These are phyloP conservation scores for Selaginella moellendorffii DNA, from an alignment of 75 land plant species.

Conservation along the genomic window DNA sequence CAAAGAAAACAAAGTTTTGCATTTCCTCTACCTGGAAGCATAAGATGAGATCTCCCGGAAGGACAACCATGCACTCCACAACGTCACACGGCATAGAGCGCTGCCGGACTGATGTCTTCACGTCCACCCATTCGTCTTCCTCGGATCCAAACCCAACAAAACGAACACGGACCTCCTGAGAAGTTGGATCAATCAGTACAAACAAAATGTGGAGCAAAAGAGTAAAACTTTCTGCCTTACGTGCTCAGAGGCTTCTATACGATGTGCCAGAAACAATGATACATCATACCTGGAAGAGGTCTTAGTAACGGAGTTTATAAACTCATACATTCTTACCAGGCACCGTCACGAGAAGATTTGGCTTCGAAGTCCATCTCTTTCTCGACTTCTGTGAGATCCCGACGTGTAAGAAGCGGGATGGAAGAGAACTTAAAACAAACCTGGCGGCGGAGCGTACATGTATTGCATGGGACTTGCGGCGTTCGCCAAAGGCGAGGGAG, in stretches of 20 bases:
- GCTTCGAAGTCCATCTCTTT: conserved; percentile 5
- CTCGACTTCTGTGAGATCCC: background rate
- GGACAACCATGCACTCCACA: conserved; percentile 50
- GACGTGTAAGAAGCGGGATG: no score
- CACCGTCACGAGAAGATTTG: conserved; percentile 3
- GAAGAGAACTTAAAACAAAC: no score
- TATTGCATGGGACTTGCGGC: background rate
- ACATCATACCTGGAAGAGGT: conserved; percentile 1
- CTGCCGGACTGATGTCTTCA: conserved; percentile 46
- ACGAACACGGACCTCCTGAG: conserved; percentile 68
- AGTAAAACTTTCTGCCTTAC: no score
- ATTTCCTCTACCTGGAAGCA: conserved; percentile 56
- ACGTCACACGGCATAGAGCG: conserved; percentile 70
- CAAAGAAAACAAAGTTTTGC: background rate
- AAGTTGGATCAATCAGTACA: background rate
- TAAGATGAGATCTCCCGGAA: conserved; percentile 58
- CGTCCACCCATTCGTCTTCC: conserved; percentile 88
- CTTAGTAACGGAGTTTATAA: no score
- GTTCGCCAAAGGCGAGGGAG: background rate
- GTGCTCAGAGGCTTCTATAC: background rate
- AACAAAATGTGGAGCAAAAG: no score
- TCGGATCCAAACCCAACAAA: conserved; percentile 75
- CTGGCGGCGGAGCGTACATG: background rate
- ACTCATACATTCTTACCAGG: background rate
- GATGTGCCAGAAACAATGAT: background rate